Conservation (phyloP, 495 filamentous ascomycete species). For the Aspergillus affinis region DNA sequence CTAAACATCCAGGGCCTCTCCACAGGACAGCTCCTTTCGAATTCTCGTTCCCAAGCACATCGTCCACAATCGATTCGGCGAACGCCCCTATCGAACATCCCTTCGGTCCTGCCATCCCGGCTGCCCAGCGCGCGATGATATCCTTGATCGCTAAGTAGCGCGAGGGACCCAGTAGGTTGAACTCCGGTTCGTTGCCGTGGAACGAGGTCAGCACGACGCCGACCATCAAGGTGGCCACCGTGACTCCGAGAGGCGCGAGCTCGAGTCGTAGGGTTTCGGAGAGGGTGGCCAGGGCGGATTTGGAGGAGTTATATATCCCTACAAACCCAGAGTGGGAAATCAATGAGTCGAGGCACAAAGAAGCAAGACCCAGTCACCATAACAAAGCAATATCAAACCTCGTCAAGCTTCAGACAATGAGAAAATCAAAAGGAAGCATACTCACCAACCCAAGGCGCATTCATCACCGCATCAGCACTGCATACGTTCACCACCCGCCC, state of each 20-base stretch:
- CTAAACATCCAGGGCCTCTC: conserved; percentile 13
- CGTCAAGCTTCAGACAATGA: conserved; percentile 16
- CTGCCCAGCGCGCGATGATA: conserved; percentile 9
- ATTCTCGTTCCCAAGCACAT: conserved; percentile 11
- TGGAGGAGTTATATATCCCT: conserved; percentile 39
- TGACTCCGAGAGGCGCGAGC: conserved; percentile 39
- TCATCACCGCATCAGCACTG: conserved; percentile 39
- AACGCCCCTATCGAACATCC: conserved; percentile 14
- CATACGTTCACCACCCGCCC: conserved; percentile 52
- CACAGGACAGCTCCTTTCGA: conserved; percentile 8
- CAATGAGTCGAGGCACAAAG: neutral
- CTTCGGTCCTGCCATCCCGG: conserved; percentile 14
- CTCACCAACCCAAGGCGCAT: conserved; percentile 33
- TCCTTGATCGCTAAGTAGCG: conserved; percentile 20
- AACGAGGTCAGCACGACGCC: conserved; percentile 23
- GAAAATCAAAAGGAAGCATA: conserved; percentile 9
- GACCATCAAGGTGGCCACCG: conserved; percentile 27
- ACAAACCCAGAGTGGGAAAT: conserved; percentile 34
- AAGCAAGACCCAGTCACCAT: no score
- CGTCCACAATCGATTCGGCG: conserved; percentile 13
- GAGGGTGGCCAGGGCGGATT: conserved; percentile 28
- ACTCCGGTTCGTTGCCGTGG: conserved; percentile 13
- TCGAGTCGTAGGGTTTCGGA: conserved; percentile 42
- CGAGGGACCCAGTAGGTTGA: conserved; percentile 18
- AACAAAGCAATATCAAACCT: conserved; percentile 38